A percentile compares a stretch with the other conserved stretches of the same genome.
These are phyloP conservation scores for Mucor circinelloides DNA, from an alignment of 371 early-diverging fungal genomes.

Conservation along the genomic window DNA sequence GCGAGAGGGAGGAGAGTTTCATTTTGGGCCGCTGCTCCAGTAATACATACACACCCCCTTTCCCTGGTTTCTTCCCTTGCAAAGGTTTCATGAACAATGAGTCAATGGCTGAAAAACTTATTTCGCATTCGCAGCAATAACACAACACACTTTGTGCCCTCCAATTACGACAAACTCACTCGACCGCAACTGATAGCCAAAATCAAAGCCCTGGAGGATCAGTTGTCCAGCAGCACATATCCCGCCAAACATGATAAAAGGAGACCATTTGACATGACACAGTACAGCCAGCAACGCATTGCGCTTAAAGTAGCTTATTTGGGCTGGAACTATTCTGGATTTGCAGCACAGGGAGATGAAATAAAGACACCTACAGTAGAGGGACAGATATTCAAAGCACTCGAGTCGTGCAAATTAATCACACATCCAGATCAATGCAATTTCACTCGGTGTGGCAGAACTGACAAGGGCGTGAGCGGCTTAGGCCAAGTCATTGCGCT, in stretches of 20 bases:
- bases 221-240: background rate
- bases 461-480: conserved; percentile 95
- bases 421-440: conserved; percentile 55
- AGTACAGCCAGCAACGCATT: conserved; percentile 76
- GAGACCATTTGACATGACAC: conserved; percentile 75
- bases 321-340: conserved; percentile 91
- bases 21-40: background rate
- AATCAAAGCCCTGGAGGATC: conserved; percentile 11
- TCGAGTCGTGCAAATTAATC: conserved; percentile 76
- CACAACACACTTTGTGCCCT: background rate
- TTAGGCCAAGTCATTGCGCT: conserved; percentile 90
- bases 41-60: background rate
- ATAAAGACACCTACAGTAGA: conserved; percentile 77
- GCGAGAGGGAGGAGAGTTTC: background rate
- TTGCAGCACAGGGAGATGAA: conserved; percentile 70
- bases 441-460: conserved; percentile 89
- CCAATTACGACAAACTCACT: conserved; percentile 8
- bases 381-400: conserved; percentile 78
- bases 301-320: conserved; percentile 91
- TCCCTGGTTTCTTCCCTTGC: background rate
- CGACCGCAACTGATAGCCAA: conserved; percentile 9
- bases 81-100: background rate
- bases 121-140: background rate
- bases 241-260: background rate
- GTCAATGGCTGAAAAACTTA: background rate